Evolutionary conservation across 2,329 filamentous ascomycete species (phyloP).

Genomic region (Alternaria dauci): DNA sequence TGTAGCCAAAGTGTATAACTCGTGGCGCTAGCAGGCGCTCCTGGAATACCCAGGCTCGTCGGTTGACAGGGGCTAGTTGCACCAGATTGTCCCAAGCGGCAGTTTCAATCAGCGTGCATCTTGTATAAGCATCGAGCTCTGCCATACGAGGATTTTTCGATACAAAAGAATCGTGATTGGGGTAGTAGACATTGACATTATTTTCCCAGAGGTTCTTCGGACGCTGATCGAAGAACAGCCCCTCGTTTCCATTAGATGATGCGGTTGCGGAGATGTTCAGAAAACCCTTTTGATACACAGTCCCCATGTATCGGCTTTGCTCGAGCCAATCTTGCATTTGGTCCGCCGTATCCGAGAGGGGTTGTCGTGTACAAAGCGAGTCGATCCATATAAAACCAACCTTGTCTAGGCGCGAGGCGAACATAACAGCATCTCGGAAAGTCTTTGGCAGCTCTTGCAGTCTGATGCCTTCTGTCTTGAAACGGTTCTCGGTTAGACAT

Average conservation of each 20-base stretch:
- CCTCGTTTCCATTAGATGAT: slow-evolving; percentile 19
- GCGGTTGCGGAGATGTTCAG: slow-evolving; percentile 38
- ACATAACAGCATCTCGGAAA: slow-evolving; percentile 19
- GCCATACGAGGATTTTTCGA: too few relatives aligned
- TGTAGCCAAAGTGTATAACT: slow-evolving; percentile 30
- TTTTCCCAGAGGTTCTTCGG: slow-evolving; percentile 21
- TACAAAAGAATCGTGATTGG: too few relatives aligned
- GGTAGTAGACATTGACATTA: too few relatives aligned
- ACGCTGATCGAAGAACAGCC: slow-evolving; percentile 18
- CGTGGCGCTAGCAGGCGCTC: slow-evolving; percentile 33
- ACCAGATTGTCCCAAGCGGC: slow-evolving; percentile 25
- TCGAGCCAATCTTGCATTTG: slow-evolving; percentile 26
- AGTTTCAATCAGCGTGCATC: slow-evolving; percentile 19
- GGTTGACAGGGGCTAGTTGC: slow-evolving; percentile 25
- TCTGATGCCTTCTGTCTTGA: slow-evolving; percentile 10
- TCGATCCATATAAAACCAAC: slow-evolving; percentile 30
- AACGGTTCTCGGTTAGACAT: neutral
- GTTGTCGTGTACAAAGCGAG: slow-evolving; percentile 17
- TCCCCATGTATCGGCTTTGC: slow-evolving; percentile 24
- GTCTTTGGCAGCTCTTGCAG: slow-evolving; percentile 18
- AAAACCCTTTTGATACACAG: slow-evolving; percentile 25
- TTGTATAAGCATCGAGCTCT: neutral
- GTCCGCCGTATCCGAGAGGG: neutral
- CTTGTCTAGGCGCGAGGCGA: slow-evolving; percentile 14
- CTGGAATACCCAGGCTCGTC: slow-evolving; percentile 36